A percentile compares a stretch with the other conserved stretches of the same genome.
Evolutionary conservation across 78 protist species (phyloP).

Genomic region (Diacronema lutheri): DNA sequence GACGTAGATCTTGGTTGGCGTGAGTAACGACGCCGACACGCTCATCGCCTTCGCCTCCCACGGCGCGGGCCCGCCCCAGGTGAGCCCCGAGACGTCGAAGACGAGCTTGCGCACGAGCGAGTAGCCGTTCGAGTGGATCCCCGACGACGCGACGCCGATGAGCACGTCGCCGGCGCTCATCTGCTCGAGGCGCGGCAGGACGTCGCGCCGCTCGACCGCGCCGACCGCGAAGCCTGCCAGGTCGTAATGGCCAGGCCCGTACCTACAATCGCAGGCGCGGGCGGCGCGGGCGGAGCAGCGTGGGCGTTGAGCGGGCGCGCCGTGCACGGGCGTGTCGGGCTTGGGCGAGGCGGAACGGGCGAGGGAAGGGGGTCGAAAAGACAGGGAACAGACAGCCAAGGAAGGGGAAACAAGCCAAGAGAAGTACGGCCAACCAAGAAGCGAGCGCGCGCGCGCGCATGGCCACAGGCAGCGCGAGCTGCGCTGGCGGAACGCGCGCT

Average conservation of each 20-base stretch:
- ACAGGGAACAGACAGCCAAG: too few relatives aligned
- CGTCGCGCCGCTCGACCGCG: slow-evolving; percentile 60
- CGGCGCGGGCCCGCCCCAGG: slow-evolving; percentile 11
- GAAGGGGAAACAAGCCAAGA: too few relatives aligned
- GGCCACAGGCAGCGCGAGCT: too few relatives aligned
- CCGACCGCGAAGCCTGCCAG: slow-evolving; percentile 88
- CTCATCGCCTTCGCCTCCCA: background rate
- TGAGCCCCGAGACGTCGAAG: background rate
- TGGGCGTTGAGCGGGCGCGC: too few relatives aligned
- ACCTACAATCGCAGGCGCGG: too few relatives aligned
- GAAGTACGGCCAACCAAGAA: too few relatives aligned
- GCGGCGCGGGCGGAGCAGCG: too few relatives aligned
- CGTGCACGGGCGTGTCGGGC: too few relatives aligned
- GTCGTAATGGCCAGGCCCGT: slow-evolving; percentile 77
- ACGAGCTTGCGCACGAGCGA: slow-evolving; percentile 14
- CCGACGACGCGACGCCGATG: background rate
- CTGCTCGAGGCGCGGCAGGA: slow-evolving; percentile 54
- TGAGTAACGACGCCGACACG: background rate
- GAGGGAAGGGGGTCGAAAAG: too few relatives aligned
- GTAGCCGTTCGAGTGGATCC: slow-evolving; percentile 15
- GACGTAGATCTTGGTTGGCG: slow-evolving; percentile 8
- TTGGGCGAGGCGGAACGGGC: too few relatives aligned
- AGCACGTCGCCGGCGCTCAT: background rate
- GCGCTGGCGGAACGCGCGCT: too few relatives aligned
- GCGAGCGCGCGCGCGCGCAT: too few relatives aligned